Conservation (phyloP, 768 basidiomycete genomes). For the Cubamyces sp. region DNA sequence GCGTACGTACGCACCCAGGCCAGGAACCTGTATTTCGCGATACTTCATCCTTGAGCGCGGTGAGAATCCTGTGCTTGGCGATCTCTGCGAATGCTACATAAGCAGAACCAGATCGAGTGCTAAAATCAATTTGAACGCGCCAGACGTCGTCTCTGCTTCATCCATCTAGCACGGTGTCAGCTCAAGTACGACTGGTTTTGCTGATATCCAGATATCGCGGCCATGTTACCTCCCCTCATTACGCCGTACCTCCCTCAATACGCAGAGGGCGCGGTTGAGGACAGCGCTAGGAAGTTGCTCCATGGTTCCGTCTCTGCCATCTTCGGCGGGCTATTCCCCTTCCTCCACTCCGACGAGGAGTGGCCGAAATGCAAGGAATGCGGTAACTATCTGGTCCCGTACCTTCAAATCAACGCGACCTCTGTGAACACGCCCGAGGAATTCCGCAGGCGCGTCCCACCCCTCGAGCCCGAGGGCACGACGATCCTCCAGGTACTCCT, state of each 20-base stretch:
- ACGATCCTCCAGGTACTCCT: constrained; percentile 17
- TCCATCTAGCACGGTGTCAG: no score
- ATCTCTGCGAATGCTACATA: no score
- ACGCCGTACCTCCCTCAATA: constrained; percentile 18
- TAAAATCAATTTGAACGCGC: no score
- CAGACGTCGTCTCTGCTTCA: no score
- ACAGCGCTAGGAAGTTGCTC: neutral
- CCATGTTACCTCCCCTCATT: neutral
- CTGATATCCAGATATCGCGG: no score
- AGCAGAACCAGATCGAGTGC: no score
- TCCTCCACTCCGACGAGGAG: constrained; percentile 1
- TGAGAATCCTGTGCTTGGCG: no score
- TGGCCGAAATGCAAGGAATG: constrained; percentile 19
- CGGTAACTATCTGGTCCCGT: constrained; percentile 9
- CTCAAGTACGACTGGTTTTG: no score
- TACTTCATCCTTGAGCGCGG: no score
- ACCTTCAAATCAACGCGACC: constrained; percentile 21
- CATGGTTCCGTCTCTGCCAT: constrained; percentile 9
- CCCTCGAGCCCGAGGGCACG: neutral
- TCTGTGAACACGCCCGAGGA: constrained; percentile 7
- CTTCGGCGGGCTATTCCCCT: constrained; percentile 6
- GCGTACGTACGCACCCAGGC: no score
- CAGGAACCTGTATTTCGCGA: no score
- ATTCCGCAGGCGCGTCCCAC: constrained; percentile 11
- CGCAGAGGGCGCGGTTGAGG: neutral